Evolutionary conservation across 2,329 filamentous ascomycete species (phyloP).

Genomic region (Dichotomopilus funicola): DNA sequence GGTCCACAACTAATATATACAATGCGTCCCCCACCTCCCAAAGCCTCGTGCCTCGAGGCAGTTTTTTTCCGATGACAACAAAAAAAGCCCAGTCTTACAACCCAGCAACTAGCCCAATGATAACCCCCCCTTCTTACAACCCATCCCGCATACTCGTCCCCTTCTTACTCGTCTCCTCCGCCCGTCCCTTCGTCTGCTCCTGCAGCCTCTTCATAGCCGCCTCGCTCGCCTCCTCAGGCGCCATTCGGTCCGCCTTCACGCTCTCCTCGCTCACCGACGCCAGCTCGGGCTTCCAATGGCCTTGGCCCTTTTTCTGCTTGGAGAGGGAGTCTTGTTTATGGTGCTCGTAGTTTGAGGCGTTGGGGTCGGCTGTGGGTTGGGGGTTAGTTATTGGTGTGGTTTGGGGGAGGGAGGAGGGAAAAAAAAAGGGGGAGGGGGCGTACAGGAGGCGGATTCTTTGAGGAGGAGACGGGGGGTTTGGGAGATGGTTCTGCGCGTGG

Average conservation of each 20-base stretch:
- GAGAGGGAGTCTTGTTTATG: constrained; percentile 55
- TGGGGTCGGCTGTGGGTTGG: constrained; percentile 22
- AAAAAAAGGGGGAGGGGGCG: neutral
- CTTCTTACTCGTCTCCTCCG: constrained; percentile 42
- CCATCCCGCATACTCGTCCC: constrained; percentile 44
- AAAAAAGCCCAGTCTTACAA: neutral
- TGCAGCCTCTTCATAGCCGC: constrained; percentile 43
- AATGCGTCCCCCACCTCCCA: neutral
- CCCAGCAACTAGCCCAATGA: neutral
- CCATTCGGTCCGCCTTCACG: constrained; percentile 59
- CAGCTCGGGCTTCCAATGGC: constrained; percentile 70
- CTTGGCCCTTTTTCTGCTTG: constrained; percentile 64
- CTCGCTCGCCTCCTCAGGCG: constrained; percentile 27
- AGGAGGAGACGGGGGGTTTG: constrained; percentile 10
- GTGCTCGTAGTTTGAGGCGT: constrained; percentile 41
- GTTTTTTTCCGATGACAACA: neutral
- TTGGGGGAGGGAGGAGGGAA: neutral
- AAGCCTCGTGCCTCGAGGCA: too few relatives aligned
- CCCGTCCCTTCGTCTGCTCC: constrained; percentile 50
- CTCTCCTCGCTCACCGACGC: constrained; percentile 74
- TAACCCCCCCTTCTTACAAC: constrained; percentile 25
- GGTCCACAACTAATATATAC: neutral
- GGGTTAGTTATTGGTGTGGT: neutral
- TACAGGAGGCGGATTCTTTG: constrained; percentile 20
- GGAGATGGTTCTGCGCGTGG: constrained; percentile 7